Base-by-base conservation (phyloP, 108 stramenopile species). In the Discostella stelligeroides region DNA sequence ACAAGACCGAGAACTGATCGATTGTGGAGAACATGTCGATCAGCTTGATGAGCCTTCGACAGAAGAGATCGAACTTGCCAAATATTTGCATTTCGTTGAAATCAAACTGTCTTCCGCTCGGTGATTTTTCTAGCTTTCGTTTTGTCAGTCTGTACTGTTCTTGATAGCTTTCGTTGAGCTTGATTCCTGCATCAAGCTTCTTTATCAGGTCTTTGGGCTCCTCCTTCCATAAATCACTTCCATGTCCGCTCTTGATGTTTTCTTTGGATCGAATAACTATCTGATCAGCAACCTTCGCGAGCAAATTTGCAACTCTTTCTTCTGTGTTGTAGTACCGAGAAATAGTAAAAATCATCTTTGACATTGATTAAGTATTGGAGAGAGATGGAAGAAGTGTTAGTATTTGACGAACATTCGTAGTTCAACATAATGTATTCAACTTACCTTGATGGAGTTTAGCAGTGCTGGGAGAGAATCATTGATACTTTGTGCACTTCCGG, bases 21-120 rank as follows among this genome's bases (percentile, higher is more conserved):
- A 94, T 88, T 12, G 95, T 96, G 56, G 79, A 75, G 73, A 94
- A 95, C 90, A 96, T 86, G 70, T 95, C 93, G 55, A 95, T 95
- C 63, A 96, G 82, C 78, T 96, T 96, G 64, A 90, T 83, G 37
- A 94, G 76, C 51, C 95, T 76, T 21, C 94, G 79, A 80, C 92
- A 91, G 58, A 96, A 96, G 42, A 95, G 79, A 60, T 96, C 92
- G 43, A 96, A 94, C 59, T 92, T 91, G 30, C 94, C 94, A 67
- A 95, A 92, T 53, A 95, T 91, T 67, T 92, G 86, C 75, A 85
- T 88, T 59, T 95, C 92, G 54, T 87, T 82, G 42, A 93, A 95
- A 77, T 92, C 89, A 46, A 95, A 95, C 62, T 92, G 91, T 89
- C 94, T 96, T 14, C 88, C 91, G 69, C 74, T 84, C 9, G 91